Evolutionary conservation across 257 asterid species (phyloP), one percentile per base, ranked within the genome.

Genomic region (Dorcoceras hygrometricum): DNA sequence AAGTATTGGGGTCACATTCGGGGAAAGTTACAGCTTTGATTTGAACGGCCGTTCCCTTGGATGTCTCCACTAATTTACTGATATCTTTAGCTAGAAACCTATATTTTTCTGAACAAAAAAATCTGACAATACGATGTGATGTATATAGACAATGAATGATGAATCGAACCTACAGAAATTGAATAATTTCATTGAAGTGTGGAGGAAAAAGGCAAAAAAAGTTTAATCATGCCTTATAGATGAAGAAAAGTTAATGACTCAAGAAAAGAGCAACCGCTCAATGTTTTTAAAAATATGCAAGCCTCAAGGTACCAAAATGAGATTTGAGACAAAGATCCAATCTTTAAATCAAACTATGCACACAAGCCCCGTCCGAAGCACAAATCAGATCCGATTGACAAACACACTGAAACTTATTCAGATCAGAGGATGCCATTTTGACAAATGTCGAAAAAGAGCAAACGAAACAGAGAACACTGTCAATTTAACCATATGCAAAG

Each of bases 1-100:
- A 87, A 94, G 73, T 85, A 97, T 75, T 90, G 8, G 90, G 77
- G 68, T 86, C 72, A 75, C 99, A 94, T 56, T 85, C 91, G 4
- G 93, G 73, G 74, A 94, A 90, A 59, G 79, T 77, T 46, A 70
- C 76, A 48, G 89, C 79, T 75, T 80, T 87, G 20, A 80, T 67
- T 68, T 87, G 95, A 63, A 87, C 81, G 74, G 95, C 71, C 32
- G 74, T 76, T 34, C 65, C 76, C 69, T 66, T 72, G 25, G 89
- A 5, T 55, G 80, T 71, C 36, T 77, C 83, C 18, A 65, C 77
- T 0, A 61, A 74, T 73, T 75, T 73, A 19, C 43, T 28, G 36
- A 77, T 73, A 29, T 78, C 81, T 16, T 58, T 62, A 19, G 77
- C 31, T 32, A 10, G 57, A 53, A 25, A 77, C 48, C 63, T 74